phyloP scores from a whole-genome alignment of 164 flowering plant species.

The Annona cherimola region DNA sequence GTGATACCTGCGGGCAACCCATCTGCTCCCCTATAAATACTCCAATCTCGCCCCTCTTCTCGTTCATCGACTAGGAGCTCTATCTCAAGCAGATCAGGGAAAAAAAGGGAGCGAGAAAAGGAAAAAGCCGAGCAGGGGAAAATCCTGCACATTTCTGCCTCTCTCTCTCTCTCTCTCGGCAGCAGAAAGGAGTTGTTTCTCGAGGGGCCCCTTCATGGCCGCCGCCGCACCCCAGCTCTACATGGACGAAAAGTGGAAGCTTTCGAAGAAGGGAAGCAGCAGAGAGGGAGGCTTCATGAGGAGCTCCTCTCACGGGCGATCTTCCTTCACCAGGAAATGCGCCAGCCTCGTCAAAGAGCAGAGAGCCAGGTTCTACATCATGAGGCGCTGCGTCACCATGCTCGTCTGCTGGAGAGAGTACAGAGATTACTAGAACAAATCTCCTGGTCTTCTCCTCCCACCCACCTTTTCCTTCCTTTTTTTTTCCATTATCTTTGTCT shows the following conservation, averaged over 20 bases:
- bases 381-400: slow-evolving; percentile 82
- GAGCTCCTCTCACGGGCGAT: slow-evolving; percentile 24
- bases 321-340: slow-evolving; percentile 56
- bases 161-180: background rate
- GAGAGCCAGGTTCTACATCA: slow-evolving; percentile 76
- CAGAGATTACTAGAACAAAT: slow-evolving; percentile 34
- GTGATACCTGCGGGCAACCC: slow-evolving; percentile 18
- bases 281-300: slow-evolving; percentile 3
- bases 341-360: slow-evolving; percentile 68
- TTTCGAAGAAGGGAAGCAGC: slow-evolving; percentile 27
- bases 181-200: background rate
- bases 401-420: slow-evolving; percentile 81
- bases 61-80: too few species aligned
- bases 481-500: slow-evolving; percentile 1
- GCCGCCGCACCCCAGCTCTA: slow-evolving; percentile 11
- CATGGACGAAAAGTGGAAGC: slow-evolving; percentile 44
- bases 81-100: background rate
- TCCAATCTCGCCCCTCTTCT: background rate
- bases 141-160: background rate
- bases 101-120: background rate
- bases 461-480: background rate
- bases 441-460: background rate
- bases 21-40: slow-evolving; percentile 9
- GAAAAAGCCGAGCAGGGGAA: background rate
- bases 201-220: background rate